phyloP scores from a whole-genome alignment of 306 rosid species.

The Arachis hypogaea region DNA sequence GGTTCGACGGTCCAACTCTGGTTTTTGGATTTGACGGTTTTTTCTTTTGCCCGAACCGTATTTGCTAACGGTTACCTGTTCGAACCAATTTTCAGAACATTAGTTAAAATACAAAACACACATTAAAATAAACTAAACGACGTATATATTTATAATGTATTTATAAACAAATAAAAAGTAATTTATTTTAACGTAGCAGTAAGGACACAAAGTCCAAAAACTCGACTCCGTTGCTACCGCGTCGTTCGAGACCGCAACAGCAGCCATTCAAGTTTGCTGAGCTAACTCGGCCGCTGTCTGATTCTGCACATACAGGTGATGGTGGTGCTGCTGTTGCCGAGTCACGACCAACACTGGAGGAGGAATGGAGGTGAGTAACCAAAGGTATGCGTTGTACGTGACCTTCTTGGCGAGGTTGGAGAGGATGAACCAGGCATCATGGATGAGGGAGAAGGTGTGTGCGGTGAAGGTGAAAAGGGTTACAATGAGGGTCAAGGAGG shows the following conservation, averaged over 20 bases:
- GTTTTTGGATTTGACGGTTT: no score
- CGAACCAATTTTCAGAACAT: no score
- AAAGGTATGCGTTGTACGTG: slow-evolving; percentile 66
- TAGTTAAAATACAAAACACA: no score
- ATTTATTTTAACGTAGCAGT: slow-evolving; percentile 53
- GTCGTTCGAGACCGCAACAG: slow-evolving; percentile 22
- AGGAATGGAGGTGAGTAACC: slow-evolving; percentile 44
- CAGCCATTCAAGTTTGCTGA: slow-evolving; percentile 31
- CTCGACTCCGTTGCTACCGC: slow-evolving; percentile 23
- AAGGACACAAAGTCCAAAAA: slow-evolving; percentile 98
- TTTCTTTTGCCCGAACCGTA: no score
- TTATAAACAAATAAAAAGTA: no score
- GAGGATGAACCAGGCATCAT: slow-evolving; percentile 86
- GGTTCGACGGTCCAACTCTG: no score
- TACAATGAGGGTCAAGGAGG: slow-evolving; percentile 67
- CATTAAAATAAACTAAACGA: no score
- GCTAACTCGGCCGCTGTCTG: slow-evolving; percentile 43
- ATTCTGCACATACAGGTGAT: slow-evolving; percentile 37
- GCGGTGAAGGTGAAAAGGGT: slow-evolving; percentile 61
- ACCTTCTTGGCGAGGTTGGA: slow-evolving; percentile 69
- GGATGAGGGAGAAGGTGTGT: slow-evolving; percentile 75
- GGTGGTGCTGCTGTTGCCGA: slow-evolving; percentile 20
- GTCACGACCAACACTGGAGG: slow-evolving; percentile 13
- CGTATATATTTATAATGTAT: no score
- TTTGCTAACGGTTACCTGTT: no score